Conservation (phyloP, 2,329 filamentous ascomycete genomes). For the Nakataea oryzae region DNA sequence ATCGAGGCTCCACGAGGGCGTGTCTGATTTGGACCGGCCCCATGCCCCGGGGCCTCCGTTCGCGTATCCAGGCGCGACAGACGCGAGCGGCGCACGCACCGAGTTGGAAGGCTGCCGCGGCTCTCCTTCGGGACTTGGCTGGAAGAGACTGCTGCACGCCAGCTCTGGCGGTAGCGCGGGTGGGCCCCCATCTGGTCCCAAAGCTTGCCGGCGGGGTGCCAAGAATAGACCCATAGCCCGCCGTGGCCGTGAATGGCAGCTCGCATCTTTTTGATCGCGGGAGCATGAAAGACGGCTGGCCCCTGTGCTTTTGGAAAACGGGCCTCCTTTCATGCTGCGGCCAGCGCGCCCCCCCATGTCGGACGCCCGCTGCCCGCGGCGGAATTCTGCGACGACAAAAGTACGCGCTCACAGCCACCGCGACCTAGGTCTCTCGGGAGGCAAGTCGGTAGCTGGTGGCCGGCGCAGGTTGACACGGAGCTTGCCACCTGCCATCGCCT, state of each 20-base stretch:
- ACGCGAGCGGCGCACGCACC: neutral
- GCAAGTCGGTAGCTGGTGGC: neutral
- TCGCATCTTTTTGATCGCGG: neutral
- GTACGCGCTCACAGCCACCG: neutral
- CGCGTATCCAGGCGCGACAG: neutral
- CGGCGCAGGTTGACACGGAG: neutral
- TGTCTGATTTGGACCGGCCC: neutral
- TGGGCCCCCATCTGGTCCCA: neutral
- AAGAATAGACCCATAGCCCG: neutral
- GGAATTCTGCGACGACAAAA: neutral
- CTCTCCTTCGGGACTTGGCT: neutral
- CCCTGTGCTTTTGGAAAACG: neutral
- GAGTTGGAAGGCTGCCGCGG: neutral
- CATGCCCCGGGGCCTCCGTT: neutral
- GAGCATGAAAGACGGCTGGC: neutral
- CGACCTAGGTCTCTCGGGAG: neutral
- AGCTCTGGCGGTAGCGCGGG: neutral
- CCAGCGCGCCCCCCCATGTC: no score
- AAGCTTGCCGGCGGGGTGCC: neutral
- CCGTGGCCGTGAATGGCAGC: neutral
- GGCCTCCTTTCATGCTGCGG: neutral
- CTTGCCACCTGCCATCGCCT: neutral
- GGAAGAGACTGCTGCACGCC: neutral
- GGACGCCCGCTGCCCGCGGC: no score
- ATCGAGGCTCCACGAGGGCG: neutral